Evolutionary conservation across 768 basidiomycete genomes (phyloP).

Genomic region (Macrolepiota fuliginosa): DNA sequence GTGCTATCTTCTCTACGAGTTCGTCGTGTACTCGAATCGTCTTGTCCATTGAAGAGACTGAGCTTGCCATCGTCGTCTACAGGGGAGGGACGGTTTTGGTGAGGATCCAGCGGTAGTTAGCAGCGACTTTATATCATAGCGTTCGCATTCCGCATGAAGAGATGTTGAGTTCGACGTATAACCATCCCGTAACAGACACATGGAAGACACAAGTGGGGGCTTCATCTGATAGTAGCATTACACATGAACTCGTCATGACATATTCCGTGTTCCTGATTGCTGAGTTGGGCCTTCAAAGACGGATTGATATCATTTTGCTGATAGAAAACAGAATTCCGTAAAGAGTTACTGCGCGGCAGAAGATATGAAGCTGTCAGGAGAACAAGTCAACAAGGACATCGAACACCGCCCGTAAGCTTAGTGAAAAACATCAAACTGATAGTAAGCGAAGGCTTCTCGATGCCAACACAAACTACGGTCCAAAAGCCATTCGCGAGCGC

Average conservation of each 20-base stretch:
- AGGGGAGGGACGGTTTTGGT: neutral
- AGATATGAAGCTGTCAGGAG: neutral
- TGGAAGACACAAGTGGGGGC: neutral
- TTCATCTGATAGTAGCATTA: neutral
- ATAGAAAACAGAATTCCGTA: neutral
- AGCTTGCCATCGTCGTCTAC: neutral
- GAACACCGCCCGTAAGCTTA: neutral
- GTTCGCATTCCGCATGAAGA: neutral
- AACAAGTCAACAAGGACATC: neutral
- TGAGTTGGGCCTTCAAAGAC: neutral
- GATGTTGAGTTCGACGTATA: neutral
- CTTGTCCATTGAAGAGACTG: neutral
- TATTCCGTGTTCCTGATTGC: neutral
- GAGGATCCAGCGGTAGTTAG: neutral
- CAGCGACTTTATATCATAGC: neutral
- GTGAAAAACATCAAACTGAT: no score
- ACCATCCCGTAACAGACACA: neutral
- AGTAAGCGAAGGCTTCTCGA: neutral
- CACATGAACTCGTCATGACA: neutral
- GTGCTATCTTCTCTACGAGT: neutral
- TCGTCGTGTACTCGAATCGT: neutral
- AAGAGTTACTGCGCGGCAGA: neutral
- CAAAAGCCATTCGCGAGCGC: neutral
- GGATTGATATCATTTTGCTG: neutral
- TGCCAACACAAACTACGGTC: neutral